A percentile compares a stretch with the other conserved stretches of the same genome.
Evolutionary conservation across 1,139 yeast genomes (phyloP).

Genomic region (Chernovozyma sophiae-reginae): DNA sequence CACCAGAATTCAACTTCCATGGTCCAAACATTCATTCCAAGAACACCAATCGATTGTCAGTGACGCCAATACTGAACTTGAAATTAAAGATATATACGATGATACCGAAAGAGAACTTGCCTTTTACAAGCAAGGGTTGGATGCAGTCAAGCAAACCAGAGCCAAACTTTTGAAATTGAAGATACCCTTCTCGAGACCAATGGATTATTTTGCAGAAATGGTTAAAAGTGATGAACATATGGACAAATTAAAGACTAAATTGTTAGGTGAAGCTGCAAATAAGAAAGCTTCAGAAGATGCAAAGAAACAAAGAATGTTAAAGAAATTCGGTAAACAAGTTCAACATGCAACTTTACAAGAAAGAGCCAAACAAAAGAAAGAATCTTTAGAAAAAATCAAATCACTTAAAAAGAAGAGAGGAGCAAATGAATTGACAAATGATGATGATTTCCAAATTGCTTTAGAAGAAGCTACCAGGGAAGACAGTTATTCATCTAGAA

Average conservation of each 20-base stretch:
- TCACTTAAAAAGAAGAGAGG: slow-evolving; percentile 84
- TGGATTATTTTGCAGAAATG: slow-evolving; percentile 98
- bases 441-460: slow-evolving; percentile 66
- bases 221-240: slow-evolving; percentile 96
- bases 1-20: slow-evolving; percentile 66
- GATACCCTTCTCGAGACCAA: slow-evolving; percentile 88
- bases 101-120: slow-evolving; percentile 74
- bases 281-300: slow-evolving; percentile 94
- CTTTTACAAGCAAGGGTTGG: slow-evolving; percentile 88
- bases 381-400: slow-evolving; percentile 85
- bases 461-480: slow-evolving; percentile 80
- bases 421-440: slow-evolving; percentile 62
- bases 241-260: slow-evolving; percentile 84
- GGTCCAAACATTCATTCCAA: slow-evolving; percentile 67
- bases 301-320: slow-evolving; percentile 87
- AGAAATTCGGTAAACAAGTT: slow-evolving; percentile 97
- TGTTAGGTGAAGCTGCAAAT: slow-evolving; percentile 81
- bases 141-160: slow-evolving; percentile 76
- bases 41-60: slow-evolving; percentile 80
- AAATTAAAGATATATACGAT: slow-evolving; percentile 85
- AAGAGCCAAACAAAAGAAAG: slow-evolving; percentile 91
- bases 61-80: slow-evolving; percentile 53
- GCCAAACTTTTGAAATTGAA: slow-evolving; percentile 58
- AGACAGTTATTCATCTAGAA: slow-evolving; percentile 29
- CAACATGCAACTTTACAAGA: slow-evolving; percentile 91